Percentiles rank a stretch among this genome's conserved stretches.
phyloP scores from a whole-genome alignment of 768 basidiomycete genomes.

The Leccinum boreale region DNA sequence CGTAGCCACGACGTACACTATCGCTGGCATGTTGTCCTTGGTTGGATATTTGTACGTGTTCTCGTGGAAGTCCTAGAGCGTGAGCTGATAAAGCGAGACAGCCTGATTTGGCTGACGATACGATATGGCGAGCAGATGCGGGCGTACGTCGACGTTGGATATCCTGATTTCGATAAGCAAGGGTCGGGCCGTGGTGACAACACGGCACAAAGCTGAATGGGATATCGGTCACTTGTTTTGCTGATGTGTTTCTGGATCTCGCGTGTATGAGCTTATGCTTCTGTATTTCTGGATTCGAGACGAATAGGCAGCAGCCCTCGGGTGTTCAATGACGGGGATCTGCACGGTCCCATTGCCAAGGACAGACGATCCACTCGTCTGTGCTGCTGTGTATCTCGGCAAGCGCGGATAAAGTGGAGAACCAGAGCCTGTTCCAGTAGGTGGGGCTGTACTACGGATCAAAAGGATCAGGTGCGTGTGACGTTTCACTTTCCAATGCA shows the following conservation, averaged over 20 bases:
- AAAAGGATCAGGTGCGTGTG: neutral
- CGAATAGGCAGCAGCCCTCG: neutral
- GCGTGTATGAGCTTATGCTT: neutral
- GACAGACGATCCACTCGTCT: neutral
- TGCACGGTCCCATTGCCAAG: neutral
- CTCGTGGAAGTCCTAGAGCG: neutral
- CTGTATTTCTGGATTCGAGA: neutral
- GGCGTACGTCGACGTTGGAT: constrained; percentile 55
- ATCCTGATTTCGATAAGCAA: constrained; percentile 31
- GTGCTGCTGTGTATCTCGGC: neutral
- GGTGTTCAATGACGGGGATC: neutral
- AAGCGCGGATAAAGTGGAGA: neutral
- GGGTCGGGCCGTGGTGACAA: neutral
- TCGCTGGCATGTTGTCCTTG: constrained; percentile 46
- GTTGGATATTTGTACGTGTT: constrained; percentile 50
- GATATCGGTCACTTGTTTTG: neutral
- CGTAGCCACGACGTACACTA: constrained; percentile 45
- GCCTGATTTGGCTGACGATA: constrained; percentile 51
- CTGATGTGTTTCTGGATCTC: neutral
- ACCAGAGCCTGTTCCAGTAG: neutral
- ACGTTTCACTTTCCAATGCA: neutral
- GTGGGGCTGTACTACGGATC: neutral
- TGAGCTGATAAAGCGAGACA: constrained; percentile 23
- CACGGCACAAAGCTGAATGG: neutral
- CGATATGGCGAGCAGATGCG: constrained; percentile 56